A percentile compares a stretch with the other conserved stretches of the same genome.
Evolutionary conservation across 2,329 filamentous ascomycete genomes (phyloP).

Genomic region (Lecanoromycetidae sp.): DNA sequence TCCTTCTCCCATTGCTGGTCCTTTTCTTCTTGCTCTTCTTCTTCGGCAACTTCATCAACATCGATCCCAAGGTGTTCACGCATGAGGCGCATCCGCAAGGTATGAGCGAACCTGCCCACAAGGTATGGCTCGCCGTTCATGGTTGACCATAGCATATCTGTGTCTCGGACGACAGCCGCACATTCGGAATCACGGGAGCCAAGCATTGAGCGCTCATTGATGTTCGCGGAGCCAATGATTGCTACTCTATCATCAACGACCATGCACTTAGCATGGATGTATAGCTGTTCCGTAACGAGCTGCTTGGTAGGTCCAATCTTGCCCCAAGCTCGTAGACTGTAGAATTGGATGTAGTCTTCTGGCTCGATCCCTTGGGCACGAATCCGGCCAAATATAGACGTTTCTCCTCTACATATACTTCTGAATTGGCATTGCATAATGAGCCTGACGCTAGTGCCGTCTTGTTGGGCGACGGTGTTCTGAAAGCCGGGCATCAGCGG

Average conservation of each 20-base stretch:
- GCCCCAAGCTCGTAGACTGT: slow-evolving; percentile 83
- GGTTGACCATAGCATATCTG: slow-evolving; percentile 78
- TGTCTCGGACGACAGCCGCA: slow-evolving; percentile 80
- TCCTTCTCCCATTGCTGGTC: slow-evolving; percentile 47
- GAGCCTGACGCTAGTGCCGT: slow-evolving; percentile 83
- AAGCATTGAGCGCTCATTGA: slow-evolving; percentile 94
- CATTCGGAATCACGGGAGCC: slow-evolving; percentile 86
- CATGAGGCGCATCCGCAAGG: slow-evolving; percentile 85
- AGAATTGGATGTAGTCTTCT: slow-evolving; percentile 92
- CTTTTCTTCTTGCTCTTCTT: slow-evolving; percentile 57
- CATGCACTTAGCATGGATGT: slow-evolving; percentile 96
- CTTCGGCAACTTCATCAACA: slow-evolving; percentile 77
- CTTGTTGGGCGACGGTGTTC: slow-evolving; percentile 86
- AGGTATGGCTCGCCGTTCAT: slow-evolving; percentile 86
- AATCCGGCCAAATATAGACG: slow-evolving; percentile 81
- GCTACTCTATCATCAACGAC: slow-evolving; percentile 87
- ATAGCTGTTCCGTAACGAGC: slow-evolving; percentile 87
- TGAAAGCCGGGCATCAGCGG: slow-evolving; percentile 98
- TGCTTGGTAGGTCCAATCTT: slow-evolving; percentile 71
- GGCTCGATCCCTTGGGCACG: slow-evolving; percentile 72
- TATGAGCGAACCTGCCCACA: slow-evolving; percentile 86
- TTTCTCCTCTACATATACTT: slow-evolving; percentile 85
- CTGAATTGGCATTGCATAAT: slow-evolving; percentile 97
- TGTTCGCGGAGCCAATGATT: slow-evolving; percentile 94
- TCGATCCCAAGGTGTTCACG: slow-evolving; percentile 92